Percentiles rank a stretch among this genome's conserved stretches.
Conservation (phyloP, 306 rosid genomes). For the Prunus mongolica region DNA sequence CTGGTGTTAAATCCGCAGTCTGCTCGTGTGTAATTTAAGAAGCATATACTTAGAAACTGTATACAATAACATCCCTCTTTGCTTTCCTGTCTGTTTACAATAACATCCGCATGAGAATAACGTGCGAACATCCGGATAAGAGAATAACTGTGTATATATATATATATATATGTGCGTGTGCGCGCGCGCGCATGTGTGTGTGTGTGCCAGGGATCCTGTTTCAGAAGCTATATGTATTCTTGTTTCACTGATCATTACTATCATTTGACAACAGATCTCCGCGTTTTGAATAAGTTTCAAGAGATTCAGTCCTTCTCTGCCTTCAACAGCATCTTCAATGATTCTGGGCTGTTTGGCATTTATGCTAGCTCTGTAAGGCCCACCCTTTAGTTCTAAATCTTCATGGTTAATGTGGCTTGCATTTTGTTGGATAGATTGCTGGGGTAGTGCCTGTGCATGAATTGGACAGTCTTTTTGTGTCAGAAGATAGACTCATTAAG, state of each 20-base stretch:
- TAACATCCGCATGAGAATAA: no score
- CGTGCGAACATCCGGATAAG: no score
- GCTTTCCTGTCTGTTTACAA: no score
- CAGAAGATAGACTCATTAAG: neutral
- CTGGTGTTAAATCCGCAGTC: neutral
- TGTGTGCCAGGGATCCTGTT: neutral
- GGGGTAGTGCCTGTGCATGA: neutral
- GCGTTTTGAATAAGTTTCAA: constrained; percentile 72
- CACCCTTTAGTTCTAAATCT: neutral
- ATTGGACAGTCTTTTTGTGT: neutral
- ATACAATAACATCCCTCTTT: no score
- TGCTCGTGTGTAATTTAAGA: neutral
- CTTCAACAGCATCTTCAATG: constrained; percentile 88
- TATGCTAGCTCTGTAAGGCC: constrained; percentile 78
- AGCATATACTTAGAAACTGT: no score
- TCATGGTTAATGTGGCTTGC: constrained; percentile 11
- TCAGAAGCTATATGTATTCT: neutral
- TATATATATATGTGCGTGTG: no score
- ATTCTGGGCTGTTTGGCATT: constrained; percentile 83
- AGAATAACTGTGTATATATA: no score
- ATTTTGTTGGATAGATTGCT: neutral
- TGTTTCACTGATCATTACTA: constrained; percentile 17
- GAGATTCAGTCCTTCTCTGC: constrained; percentile 85
- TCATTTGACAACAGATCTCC: constrained; percentile 56
- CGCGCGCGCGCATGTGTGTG: no score